Evolutionary conservation across 2,329 filamentous ascomycete genomes (phyloP), one percentile per base, ranked within the genome.

Genomic region (Exophiala lecanii-corni): DNA sequence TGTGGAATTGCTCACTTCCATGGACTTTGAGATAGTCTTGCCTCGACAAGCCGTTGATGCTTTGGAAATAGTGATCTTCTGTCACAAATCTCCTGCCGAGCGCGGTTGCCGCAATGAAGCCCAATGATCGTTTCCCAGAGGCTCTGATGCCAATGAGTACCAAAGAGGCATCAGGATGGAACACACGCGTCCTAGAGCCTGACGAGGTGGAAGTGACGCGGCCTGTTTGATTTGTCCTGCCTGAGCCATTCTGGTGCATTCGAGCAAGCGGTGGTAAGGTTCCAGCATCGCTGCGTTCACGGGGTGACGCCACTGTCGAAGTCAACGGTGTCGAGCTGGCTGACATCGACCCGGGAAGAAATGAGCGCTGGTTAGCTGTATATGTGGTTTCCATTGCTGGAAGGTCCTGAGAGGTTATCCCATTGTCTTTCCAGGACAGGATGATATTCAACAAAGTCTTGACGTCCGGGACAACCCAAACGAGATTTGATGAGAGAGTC

Each of bases 51-150:
- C 66, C 65, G 3, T 66, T 68, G n/a, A 62, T 51, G 31, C 64
- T 63, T 35, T 64, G 64, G 44, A 69, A 69, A 46, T 64, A 69
- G 47, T 69, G 64, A 43, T 69, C 66, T 50, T 68, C 66, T 6
- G 66, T 69, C 16, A 69, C 62, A 35, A 68, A 68, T 20, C 65
- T 62, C 39, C 66, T 58, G 33, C 66, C 67, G 30, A 69, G 53
- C 12, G 65, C 65, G 0, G 66, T 62, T 12, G 66, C 66, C 6
- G 66, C 66, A 38, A 69, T 62, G 21, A 69, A 66, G 5, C 66
- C 66, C 19, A 69, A 43, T 0, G 66, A 69, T 28, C 66, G 60
- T 49, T 69, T 69, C 12, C 66, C 66, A 39, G 63, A 66, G n/a
- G 65, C 66, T 2, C 66, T 62, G 41, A 69, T 68, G 10, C 66